phyloP scores from a whole-genome alignment of 2,329 filamentous ascomycete species.

The Metarhizium rileyi region DNA sequence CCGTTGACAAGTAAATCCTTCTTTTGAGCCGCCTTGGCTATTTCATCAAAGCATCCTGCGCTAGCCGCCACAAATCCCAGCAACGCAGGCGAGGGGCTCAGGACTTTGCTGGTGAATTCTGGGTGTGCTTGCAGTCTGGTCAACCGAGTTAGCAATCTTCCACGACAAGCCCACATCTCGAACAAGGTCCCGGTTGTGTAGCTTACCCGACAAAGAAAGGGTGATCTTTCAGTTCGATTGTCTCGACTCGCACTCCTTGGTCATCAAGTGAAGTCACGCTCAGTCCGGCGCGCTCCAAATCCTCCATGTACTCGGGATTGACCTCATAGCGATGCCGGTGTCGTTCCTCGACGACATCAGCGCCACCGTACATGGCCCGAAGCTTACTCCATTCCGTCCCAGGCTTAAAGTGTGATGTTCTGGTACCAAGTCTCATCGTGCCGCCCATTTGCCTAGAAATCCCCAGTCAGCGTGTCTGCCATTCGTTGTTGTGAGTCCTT shows the following conservation, averaged over 20 bases:
- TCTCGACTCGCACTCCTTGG: constrained; percentile 69
- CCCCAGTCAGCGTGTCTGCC: background rate
- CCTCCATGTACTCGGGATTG: constrained; percentile 67
- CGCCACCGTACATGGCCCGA: constrained; percentile 60
- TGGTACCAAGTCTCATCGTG: constrained; percentile 76
- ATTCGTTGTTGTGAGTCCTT: background rate
- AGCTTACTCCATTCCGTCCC: constrained; percentile 71
- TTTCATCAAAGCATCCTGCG: constrained; percentile 51
- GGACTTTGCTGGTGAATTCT: constrained; percentile 69
- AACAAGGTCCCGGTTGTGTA: background rate
- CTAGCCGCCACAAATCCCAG: constrained; percentile 44
- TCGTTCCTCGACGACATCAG: constrained; percentile 53
- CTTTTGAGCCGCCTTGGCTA: constrained; percentile 9
- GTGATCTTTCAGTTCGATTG: constrained; percentile 73
- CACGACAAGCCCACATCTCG: background rate
- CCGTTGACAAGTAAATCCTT: background rate
- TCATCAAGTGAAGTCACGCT: constrained; percentile 61
- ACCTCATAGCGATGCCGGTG: constrained; percentile 89
- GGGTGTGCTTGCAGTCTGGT: constrained; percentile 71
- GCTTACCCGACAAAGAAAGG: constrained; percentile 58
- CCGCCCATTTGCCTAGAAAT: constrained; percentile 51
- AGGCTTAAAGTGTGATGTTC: constrained; percentile 64
- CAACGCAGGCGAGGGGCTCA: constrained; percentile 63
- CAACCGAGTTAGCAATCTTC: background rate
- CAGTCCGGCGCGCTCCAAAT: constrained; percentile 59